Evolutionary conservation across 768 basidiomycete species (phyloP).

Genomic region (Podaxis sp.): DNA sequence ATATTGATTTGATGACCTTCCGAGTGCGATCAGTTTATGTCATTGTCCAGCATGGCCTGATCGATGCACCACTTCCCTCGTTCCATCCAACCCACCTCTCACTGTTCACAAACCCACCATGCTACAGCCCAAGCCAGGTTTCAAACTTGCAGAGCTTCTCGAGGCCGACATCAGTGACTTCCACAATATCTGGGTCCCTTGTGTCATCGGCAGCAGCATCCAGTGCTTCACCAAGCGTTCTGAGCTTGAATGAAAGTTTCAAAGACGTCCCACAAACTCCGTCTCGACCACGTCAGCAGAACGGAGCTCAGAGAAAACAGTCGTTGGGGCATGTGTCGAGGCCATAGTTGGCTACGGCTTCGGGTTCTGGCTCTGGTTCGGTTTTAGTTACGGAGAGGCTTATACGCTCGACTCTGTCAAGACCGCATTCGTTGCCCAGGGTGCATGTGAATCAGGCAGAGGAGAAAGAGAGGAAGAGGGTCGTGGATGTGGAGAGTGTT

Average conservation of each 20-base stretch:
- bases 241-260: constrained; percentile 6
- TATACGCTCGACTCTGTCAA: constrained; percentile 24
- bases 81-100: not conserved
- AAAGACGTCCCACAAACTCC: not conserved
- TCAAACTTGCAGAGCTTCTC: not conserved
- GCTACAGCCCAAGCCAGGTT: not conserved
- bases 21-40: not conserved
- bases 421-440: constrained; percentile 47
- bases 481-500: constrained; percentile 38
- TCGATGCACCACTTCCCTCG: not conserved
- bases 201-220: not conserved
- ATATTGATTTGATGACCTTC: not conserved
- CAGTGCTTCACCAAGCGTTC: not conserved
- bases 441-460: constrained; percentile 27
- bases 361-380: not conserved
- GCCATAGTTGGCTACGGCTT: not conserved
- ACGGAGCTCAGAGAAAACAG: not conserved
- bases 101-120: not conserved
- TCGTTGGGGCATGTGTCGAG: not conserved
- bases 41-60: not conserved
- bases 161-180: constrained; percentile 12
- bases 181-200: not conserved
- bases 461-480: constrained; percentile 27
- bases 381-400: not conserved
- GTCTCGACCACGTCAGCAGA: not conserved